A percentile compares a stretch with the other conserved stretches of the same genome.
Conservation (phyloP, 257 asterid species). For the Galeopsis tetrahit region DNA sequence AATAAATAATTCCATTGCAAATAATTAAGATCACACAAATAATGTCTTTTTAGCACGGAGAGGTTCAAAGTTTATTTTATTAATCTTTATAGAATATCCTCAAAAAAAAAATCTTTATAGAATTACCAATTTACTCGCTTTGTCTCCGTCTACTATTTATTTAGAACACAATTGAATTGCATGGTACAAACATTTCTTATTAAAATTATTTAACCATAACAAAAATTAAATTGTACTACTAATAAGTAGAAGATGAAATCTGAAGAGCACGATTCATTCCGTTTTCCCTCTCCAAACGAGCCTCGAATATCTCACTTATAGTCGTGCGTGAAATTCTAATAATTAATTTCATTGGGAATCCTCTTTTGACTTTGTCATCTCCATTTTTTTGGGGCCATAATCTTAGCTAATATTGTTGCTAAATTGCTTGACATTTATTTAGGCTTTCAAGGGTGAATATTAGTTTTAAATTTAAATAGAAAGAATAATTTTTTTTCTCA, state of each 20-base stretch:
- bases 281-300: neutral
- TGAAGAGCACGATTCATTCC: neutral
- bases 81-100: no score
- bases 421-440: constrained; percentile 39
- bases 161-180: no score
- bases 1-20: no score
- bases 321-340: neutral
- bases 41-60: neutral
- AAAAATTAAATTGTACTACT: no score
- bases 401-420: constrained; percentile 35
- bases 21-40: neutral
- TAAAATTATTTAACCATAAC: no score
- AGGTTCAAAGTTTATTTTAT: no score
- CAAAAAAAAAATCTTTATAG: no score
- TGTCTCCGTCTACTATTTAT: neutral
- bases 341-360: constrained; percentile 35
- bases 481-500: neutral
- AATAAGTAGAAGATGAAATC: no score
- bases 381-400: constrained; percentile 32
- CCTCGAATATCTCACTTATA: constrained; percentile 1
- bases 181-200: no score
- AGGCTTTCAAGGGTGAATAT: constrained; percentile 34
- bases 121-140: neutral
- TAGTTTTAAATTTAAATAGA: neutral
- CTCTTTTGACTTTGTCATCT: constrained; percentile 36